A percentile compares a stretch with the other conserved stretches of the same genome.
phyloP scores from a whole-genome alignment of 1,284 basidiomycete genomes.

The Cyathus olla region DNA sequence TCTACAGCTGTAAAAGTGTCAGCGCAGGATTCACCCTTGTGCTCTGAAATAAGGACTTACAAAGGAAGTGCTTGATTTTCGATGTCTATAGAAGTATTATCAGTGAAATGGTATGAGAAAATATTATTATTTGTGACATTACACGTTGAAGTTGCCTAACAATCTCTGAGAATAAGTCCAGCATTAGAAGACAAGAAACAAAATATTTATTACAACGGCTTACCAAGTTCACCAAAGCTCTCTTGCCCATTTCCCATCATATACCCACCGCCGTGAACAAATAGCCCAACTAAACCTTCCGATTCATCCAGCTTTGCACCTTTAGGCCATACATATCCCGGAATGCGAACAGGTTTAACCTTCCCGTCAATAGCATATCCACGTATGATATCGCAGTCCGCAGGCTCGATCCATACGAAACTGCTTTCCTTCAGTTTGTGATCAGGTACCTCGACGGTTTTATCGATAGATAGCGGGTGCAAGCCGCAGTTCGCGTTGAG shows the following conservation, averaged over 20 bases:
- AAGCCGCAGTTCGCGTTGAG: constrained; percentile 20
- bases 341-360: constrained; percentile 22
- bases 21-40: background rate
- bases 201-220: background rate
- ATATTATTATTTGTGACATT: background rate
- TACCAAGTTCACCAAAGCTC: constrained; percentile 21
- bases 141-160: background rate
- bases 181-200: background rate
- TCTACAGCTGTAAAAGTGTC: constrained; percentile 19
- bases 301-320: constrained; percentile 9
- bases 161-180: background rate
- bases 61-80: background rate
- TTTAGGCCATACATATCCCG: constrained; percentile 34
- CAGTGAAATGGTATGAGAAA: background rate
- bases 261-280: constrained; percentile 34
- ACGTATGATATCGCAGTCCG: constrained; percentile 6
- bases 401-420: constrained; percentile 29
- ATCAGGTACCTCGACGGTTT: constrained; percentile 22
- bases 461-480: constrained; percentile 13
- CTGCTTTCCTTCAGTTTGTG: constrained; percentile 25
- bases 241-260: constrained; percentile 33
- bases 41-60: background rate
- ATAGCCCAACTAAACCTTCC: constrained; percentile 25
- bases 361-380: constrained; percentile 22
- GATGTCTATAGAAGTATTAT: background rate